phyloP scores from a whole-genome alignment of 352 stramenopile species.

The Phytopythium chamaehyphon region DNA sequence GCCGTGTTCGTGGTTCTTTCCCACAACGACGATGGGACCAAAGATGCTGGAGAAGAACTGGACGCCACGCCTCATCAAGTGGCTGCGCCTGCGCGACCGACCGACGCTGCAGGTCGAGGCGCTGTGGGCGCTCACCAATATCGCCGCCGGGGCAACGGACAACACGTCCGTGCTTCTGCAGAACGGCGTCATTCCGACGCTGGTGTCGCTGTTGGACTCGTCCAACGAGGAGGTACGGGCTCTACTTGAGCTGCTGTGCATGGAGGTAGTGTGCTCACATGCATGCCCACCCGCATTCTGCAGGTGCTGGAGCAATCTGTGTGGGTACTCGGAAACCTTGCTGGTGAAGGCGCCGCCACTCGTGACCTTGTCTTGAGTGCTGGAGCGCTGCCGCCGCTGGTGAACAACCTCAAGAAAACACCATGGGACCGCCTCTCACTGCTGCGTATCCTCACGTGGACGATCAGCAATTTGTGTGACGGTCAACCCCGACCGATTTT shows the following conservation, averaged over 20 bases:
- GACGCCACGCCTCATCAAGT: constrained; percentile 84
- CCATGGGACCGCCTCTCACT: constrained; percentile 79
- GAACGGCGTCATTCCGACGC: constrained; percentile 88
- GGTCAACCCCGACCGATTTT: constrained; percentile 87
- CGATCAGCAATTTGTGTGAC: constrained; percentile 92
- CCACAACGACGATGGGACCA: background rate
- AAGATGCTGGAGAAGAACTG: constrained; percentile 89
- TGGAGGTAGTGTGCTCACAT: constrained; percentile 7
- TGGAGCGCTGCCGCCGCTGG: constrained; percentile 76
- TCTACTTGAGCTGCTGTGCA: constrained; percentile 17
- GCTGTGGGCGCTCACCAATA: constrained; percentile 94
- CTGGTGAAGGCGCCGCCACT: constrained; percentile 85
- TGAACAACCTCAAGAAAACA: constrained; percentile 89
- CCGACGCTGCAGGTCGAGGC: constrained; percentile 90
- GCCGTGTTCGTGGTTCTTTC: background rate
- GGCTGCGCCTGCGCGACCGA: constrained; percentile 70
- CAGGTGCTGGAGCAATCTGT: constrained; percentile 92
- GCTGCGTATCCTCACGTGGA: constrained; percentile 91
- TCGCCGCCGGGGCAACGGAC: constrained; percentile 89
- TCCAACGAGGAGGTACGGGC: constrained; percentile 85
- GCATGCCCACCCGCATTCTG: too few species aligned
- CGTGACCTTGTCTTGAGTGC: constrained; percentile 86
- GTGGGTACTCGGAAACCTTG: constrained; percentile 92
- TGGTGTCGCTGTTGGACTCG: constrained; percentile 89
- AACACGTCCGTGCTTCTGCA: constrained; percentile 91